Conservation (phyloP, 169 alveolate genomes). For the Cyclospora cayetanensis region DNA sequence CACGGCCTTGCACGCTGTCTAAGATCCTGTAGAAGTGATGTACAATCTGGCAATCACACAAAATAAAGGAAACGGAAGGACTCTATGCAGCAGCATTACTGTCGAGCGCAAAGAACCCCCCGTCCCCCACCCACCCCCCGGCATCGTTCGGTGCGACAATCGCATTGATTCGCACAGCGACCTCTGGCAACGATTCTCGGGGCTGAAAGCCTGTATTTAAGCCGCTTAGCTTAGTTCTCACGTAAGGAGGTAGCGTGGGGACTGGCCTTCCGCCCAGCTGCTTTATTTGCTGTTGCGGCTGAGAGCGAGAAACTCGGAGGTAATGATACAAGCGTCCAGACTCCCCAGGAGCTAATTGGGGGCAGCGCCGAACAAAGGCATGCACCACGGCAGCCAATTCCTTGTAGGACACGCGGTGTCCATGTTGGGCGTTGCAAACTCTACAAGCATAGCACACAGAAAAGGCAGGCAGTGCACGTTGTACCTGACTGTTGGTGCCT, state of each 20-base stretch:
- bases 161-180: too few relatives aligned
- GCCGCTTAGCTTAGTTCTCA: background rate
- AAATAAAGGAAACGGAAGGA: background rate
- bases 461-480: background rate
- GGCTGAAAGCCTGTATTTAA: too few relatives aligned
- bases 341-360: background rate
- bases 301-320: background rate
- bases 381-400: background rate
- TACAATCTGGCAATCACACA: background rate
- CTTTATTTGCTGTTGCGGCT: background rate
- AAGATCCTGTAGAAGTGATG: background rate
- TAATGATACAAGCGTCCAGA: background rate
- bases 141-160: too few relatives aligned
- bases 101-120: too few relatives aligned
- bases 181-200: too few relatives aligned
- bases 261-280: background rate
- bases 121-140: too few relatives aligned
- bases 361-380: background rate
- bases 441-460: background rate
- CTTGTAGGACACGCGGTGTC: background rate
- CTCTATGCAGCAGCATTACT: too few relatives aligned
- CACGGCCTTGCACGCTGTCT: slow-evolving; percentile 12
- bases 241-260: background rate
- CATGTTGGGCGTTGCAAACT: background rate
- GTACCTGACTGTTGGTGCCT: background rate